Evolutionary conservation across 2,329 filamentous ascomycete genomes (phyloP).

Genomic region (Aspergillus persii): DNA sequence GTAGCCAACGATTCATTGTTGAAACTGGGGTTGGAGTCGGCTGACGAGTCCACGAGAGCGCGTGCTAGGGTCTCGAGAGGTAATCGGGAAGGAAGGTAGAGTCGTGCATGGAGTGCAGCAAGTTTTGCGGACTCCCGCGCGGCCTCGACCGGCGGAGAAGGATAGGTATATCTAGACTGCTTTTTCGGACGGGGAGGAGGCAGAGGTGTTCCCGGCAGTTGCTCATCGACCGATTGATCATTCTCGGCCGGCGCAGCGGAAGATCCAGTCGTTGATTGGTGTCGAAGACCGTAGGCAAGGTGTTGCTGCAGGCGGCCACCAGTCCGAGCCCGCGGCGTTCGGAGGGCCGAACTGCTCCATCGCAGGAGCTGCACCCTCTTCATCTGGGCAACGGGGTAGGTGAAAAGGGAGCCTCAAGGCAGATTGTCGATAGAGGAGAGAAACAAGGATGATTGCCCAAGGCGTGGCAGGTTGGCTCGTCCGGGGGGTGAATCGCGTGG

Average conservation of each 20-base stretch:
- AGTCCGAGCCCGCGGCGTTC: conserved; percentile 46
- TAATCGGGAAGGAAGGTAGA: conserved; percentile 76
- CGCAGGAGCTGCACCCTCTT: conserved; percentile 51
- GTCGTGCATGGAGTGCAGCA: conserved; percentile 83
- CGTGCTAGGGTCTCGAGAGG: conserved; percentile 84
- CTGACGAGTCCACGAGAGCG: conserved; percentile 79
- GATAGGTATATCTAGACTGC: conserved; percentile 49
- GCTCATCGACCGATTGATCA: conserved; percentile 27
- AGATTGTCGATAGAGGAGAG: neutral
- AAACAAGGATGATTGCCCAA: conserved; percentile 19
- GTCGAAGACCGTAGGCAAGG: conserved; percentile 35
- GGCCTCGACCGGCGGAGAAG: conserved; percentile 68
- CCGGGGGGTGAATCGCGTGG: conserved; percentile 11
- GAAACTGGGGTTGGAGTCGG: conserved; percentile 74
- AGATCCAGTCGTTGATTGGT: conserved; percentile 41
- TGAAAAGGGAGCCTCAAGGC: neutral
- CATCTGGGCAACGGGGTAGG: conserved; percentile 38
- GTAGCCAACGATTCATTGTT: conserved; percentile 85
- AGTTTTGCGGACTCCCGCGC: conserved; percentile 80
- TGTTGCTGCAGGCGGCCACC: conserved; percentile 37
- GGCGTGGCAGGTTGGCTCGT: conserved; percentile 10
- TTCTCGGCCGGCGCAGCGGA: conserved; percentile 26
- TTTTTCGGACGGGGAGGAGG: conserved; percentile 25
- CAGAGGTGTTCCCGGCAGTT: neutral
- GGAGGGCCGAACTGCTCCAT: conserved; percentile 52